Conservation (phyloP, 192 early-diverging fungal species). For the Rhizophagus sp. region DNA sequence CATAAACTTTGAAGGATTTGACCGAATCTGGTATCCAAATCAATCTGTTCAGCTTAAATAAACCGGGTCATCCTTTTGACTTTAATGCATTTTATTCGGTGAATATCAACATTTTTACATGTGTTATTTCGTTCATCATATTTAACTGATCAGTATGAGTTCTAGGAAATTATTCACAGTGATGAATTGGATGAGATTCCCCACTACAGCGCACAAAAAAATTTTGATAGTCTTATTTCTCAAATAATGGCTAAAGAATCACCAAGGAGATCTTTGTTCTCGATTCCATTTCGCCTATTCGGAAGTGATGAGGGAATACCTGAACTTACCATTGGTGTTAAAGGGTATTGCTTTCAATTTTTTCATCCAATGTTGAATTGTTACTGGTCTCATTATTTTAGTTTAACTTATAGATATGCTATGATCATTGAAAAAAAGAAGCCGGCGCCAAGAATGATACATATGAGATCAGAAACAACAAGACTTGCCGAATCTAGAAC, state of each 20-base stretch:
- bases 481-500: constrained; percentile 58
- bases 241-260: constrained; percentile 62
- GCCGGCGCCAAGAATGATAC: constrained; percentile 42
- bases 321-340: constrained; percentile 66
- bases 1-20: constrained; percentile 50
- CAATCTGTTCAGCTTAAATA: too few relatives aligned
- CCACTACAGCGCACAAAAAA: constrained; percentile 20
- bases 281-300: constrained; percentile 62
- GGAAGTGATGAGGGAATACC: constrained; percentile 22
- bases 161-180: constrained; percentile 42
- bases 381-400: neutral
- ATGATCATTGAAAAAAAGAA: constrained; percentile 27
- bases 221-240: constrained; percentile 51
- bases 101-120: neutral
- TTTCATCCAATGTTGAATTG: neutral
- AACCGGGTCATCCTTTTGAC: too few relatives aligned
- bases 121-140: neutral
- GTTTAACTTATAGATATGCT: constrained; percentile 5
- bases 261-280: constrained; percentile 60
- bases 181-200: constrained; percentile 36
- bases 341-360: constrained; percentile 46
- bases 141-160: neutral
- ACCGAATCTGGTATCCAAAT: constrained; percentile 17
- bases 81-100: constrained; percentile 36
- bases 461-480: constrained; percentile 52